Base-by-base conservation (phyloP, 352 stramenopile genomes). In the Pythium sp. region DNA sequence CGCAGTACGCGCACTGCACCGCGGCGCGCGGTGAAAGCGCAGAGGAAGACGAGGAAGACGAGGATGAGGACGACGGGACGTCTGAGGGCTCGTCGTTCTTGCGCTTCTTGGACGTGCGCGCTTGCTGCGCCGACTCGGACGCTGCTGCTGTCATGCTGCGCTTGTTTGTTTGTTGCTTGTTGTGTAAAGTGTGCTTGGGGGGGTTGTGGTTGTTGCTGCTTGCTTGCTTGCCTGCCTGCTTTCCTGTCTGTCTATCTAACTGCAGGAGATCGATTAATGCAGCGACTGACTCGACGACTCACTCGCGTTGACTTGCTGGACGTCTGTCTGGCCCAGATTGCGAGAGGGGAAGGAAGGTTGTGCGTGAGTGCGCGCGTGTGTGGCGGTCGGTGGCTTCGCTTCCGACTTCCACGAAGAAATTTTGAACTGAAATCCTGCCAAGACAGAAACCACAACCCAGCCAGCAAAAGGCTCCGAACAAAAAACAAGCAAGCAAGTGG, bases 401-500 rank as follows among this genome's bases (percentile, higher is more conserved):
- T 80, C 71, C 73, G 76, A 81, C 70, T 32, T 55, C 77, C 74
- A 68, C 68, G 65, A 81, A 72, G 71, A 68, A 43, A 43, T 43
- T 79, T 79, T 72, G 72, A 69, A 80, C 71, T 84, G 77, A 84
- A 84, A 84, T 81, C 77, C 70, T 73, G 60, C n/a, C 30, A 5
- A 54, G 8, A 18, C 59, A 49, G 34, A 62, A 62, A 62, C 12
- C 56, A 32, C 56, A 60, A 43, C 28, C 30, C 30, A 32, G 30
- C 55, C 28, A 60, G 28, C 55, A 24, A 62, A 22, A 11, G 32
- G 54, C 24, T 32, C 54, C 6, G 30, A 61, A 46, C 34, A 51
- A 32, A 63, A 30, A 53, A 63, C 18, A 51, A 63, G 36, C 20
- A 20, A 51, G 22, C 12, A 14, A 5, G 12, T 47, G 15, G 41